These are phyloP conservation scores for Peronospora farinosa DNA, from an alignment of 352 stramenopile species.

Conservation along the genomic window DNA sequence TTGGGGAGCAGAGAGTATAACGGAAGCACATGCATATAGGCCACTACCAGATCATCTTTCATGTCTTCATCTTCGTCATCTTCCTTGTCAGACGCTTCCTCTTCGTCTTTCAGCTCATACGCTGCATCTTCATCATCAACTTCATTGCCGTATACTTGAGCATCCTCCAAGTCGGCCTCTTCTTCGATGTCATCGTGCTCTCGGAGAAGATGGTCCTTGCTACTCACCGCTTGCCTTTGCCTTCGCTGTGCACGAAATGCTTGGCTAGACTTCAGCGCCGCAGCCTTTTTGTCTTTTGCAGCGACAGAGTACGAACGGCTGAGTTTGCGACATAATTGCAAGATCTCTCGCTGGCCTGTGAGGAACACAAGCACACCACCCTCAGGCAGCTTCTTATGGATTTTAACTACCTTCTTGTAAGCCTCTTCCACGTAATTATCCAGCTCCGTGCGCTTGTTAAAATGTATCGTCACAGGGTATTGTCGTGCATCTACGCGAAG, in stretches of 20 bases:
- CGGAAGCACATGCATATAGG: constrained; percentile 90
- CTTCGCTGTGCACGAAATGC: constrained; percentile 20
- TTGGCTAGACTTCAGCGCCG: constrained; percentile 19
- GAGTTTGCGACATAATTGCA: constrained; percentile 81
- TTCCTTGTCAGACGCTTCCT: constrained; percentile 34
- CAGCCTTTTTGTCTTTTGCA: constrained; percentile 35
- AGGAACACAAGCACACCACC: constrained; percentile 98
- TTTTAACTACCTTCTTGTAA: constrained; percentile 95
- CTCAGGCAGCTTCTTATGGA: constrained; percentile 95
- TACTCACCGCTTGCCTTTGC: constrained; percentile 13
- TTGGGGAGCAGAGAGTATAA: constrained; percentile 95
- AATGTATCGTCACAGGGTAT: constrained; percentile 96
- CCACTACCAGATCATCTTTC: constrained; percentile 51
- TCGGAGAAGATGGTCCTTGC: constrained; percentile 45
- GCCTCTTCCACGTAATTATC: constrained; percentile 94
- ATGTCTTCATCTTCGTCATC: constrained; percentile 78
- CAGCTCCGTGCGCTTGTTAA: constrained; percentile 96
- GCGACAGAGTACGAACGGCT: constrained; percentile 40
- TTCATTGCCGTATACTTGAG: constrained; percentile 49
- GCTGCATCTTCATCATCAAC: constrained; percentile 36
- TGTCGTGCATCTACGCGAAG: constrained; percentile 92
- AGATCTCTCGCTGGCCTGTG: constrained; percentile 94
- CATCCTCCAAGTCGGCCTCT: constrained; percentile 66
- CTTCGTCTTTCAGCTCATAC: constrained; percentile 47
- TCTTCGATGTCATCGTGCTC: constrained; percentile 84